Conservation (phyloP, 306 rosid genomes). For the Cucumis hystrix region DNA sequence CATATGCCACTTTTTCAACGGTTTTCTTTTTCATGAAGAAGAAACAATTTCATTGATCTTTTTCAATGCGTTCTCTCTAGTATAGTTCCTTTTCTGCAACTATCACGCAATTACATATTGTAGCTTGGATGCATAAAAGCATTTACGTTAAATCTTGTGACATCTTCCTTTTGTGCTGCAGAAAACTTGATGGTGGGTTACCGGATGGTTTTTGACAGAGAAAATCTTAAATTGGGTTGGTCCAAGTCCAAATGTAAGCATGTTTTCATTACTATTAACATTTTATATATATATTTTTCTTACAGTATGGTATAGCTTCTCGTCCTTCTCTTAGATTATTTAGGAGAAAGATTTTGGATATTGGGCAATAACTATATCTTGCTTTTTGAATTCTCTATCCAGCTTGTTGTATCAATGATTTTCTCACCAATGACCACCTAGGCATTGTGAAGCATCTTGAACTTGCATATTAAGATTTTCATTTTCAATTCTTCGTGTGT, state of each 20-base stretch:
- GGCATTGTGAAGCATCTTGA: background rate
- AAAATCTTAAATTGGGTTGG: conserved; percentile 47
- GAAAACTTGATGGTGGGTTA: conserved; percentile 49
- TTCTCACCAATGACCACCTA: background rate
- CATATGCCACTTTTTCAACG: background rate
- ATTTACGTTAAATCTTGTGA: background rate
- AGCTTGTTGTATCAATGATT: background rate
- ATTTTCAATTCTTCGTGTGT: background rate
- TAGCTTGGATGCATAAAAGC: background rate
- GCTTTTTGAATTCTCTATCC: background rate
- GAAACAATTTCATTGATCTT: background rate
- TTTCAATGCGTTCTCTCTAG: background rate
- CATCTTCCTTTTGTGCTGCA: conserved; percentile 9
- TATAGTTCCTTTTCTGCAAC: background rate
- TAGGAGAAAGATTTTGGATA: background rate
- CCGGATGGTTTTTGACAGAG: conserved; percentile 45
- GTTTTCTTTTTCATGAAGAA: background rate
- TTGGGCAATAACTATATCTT: background rate
- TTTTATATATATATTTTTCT: background rate
- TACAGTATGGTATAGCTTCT: background rate
- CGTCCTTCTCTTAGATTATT: background rate
- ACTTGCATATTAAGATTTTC: background rate
- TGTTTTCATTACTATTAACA: background rate
- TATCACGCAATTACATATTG: background rate
- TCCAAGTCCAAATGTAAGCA: conserved; percentile 50